Evolutionary conservation across 2,329 filamentous ascomycete genomes (phyloP).

Genomic region (Leptographium lundbergii): DNA sequence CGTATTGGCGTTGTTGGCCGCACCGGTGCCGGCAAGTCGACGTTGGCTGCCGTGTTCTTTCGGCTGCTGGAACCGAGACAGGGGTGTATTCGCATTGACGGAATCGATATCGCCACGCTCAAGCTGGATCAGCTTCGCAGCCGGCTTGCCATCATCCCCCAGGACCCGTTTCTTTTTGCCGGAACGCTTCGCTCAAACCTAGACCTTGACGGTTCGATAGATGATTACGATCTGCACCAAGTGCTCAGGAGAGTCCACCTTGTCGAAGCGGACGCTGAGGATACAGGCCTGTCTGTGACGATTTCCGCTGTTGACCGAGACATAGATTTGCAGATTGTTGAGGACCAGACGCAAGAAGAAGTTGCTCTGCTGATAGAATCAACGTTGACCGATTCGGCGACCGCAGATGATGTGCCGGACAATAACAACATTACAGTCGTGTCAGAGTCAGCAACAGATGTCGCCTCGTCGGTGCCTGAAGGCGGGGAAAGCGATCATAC

Average conservation of each 20-base stretch:
- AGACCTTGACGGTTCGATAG: slow-evolving; percentile 48
- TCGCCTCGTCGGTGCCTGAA: slow-evolving; percentile 4
- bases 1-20: slow-evolving; percentile 52
- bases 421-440: neutral
- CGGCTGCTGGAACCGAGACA: slow-evolving; percentile 35
- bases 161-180: slow-evolving; percentile 54
- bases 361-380: slow-evolving; percentile 6
- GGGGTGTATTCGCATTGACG: slow-evolving; percentile 32
- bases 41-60: slow-evolving; percentile 52
- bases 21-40: slow-evolving; percentile 54
- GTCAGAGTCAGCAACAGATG: slow-evolving; percentile 8
- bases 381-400: slow-evolving; percentile 4
- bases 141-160: slow-evolving; percentile 52
- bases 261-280: slow-evolving; percentile 31
- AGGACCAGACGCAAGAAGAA: slow-evolving; percentile 6
- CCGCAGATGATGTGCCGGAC: slow-evolving; percentile 12
- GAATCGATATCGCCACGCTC: slow-evolving; percentile 41
- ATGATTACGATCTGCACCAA: slow-evolving; percentile 47
- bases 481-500: slow-evolving; percentile 4
- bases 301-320: neutral
- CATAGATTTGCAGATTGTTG: neutral
- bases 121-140: slow-evolving; percentile 48
- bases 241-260: slow-evolving; percentile 49
- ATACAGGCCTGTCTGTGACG: neutral
- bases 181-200: slow-evolving; percentile 52